Evolutionary conservation across 2,329 filamentous ascomycete genomes (phyloP).

Genomic region (Fusarium sp.): DNA sequence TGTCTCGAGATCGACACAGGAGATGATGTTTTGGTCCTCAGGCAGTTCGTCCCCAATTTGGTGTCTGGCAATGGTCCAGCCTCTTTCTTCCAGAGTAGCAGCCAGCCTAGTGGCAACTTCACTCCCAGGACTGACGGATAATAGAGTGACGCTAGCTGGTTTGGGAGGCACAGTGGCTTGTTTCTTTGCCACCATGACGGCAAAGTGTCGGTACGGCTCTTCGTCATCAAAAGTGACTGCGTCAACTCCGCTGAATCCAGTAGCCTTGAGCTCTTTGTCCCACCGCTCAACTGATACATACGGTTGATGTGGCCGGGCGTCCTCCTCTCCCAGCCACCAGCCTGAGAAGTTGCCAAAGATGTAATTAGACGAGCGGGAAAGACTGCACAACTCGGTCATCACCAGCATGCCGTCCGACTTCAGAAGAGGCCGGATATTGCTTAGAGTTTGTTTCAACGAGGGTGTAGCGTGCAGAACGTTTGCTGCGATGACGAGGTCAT

Average conservation of each 20-base stretch:
- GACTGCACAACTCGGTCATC: slow-evolving; percentile 45
- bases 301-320: slow-evolving; percentile 16
- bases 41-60: slow-evolving; percentile 1
- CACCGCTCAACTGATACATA: slow-evolving; percentile 22
- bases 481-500: slow-evolving; percentile 49
- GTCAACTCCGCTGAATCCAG: slow-evolving; percentile 18
- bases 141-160: neutral
- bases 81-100: neutral
- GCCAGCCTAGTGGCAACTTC: neutral
- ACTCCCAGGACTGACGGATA: neutral
- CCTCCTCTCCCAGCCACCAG: slow-evolving; percentile 48
- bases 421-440: slow-evolving; percentile 40
- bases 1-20: slow-evolving; percentile 18
- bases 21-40: slow-evolving; percentile 1
- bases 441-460: slow-evolving; percentile 41
- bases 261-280: slow-evolving; percentile 9
- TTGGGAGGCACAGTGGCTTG: neutral
- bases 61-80: neutral
- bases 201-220: slow-evolving; percentile 16
- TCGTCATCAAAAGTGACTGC: slow-evolving; percentile 14
- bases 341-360: slow-evolving; percentile 53
- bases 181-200: slow-evolving; percentile 20
- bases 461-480: slow-evolving; percentile 52
- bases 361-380: slow-evolving; percentile 17
- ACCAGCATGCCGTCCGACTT: slow-evolving; percentile 50